Base-by-base conservation (phyloP, 2,329 filamentous ascomycete species). In the Aspergillus nomiae region DNA sequence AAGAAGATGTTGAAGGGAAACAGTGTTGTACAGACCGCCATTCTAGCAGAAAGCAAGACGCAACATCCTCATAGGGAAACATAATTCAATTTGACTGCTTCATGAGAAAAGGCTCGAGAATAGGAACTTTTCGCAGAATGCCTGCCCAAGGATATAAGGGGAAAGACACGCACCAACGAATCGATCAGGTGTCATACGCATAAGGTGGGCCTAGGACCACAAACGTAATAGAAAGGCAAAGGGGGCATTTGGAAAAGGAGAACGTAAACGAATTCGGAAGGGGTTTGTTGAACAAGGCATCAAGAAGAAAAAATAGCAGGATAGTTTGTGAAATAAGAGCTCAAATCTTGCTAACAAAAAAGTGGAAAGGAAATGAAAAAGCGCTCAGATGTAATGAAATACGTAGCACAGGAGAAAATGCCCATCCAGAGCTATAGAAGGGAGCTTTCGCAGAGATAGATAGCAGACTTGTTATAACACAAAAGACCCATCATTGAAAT, bases 101-200 rank as follows among this genome's bases (percentile, higher is more conserved):
- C 71, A 67, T 74, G 70, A 69, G 62, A 71, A 67, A 70, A 65
- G 68, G 66, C 69, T 64, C 66, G 67, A 71, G 69, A 64, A 73
- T 70, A 72, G 69, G 69, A 70, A 80, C 74, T 80, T 80, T 80
- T 80, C 75, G 76, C 77, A 79, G 71, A 79, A 74, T 74, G 77
- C 77, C 77, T 78, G 75, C 77, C 78, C 77, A 78, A 72, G 71
- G 73, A 71, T 74, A 77, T 74, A 70, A 70, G 67, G 68, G 64
- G 71, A 67, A 65, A 73, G 70, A 67, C 64, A 66, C 70, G 69
- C 71, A 74, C 70, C 63, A 73, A 76, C 65, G 70, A 72, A 73
- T 76, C 72, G 67, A 74, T 76, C 74, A 73, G 60, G 71, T 74
- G 73, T 74, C 75, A 77, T 75, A 77, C 74, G 71, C 72, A 72